Evolutionary conservation across 1,139 yeast genomes (phyloP).

Genomic region (Saccharomyces pastorianus): DNA sequence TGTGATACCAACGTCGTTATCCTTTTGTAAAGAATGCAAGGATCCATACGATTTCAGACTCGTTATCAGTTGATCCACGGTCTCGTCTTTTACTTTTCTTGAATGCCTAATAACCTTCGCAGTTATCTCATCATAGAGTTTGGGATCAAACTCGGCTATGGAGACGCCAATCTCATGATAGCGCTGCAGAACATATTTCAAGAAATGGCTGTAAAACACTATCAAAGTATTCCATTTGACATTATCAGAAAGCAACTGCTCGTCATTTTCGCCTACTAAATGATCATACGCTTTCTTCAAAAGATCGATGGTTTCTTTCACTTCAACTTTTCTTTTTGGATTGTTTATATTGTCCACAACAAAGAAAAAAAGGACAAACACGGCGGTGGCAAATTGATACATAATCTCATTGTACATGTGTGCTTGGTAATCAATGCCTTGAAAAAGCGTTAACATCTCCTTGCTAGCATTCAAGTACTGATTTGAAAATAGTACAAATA

Average conservation of each 20-base stretch:
- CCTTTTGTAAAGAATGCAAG: neutral
- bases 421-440: conserved; percentile 16
- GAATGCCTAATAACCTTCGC: conserved; percentile 9
- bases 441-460: conserved; percentile 14
- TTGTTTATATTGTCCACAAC: conserved; percentile 16
- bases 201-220: conserved; percentile 15
- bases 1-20: neutral
- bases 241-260: conserved; percentile 10
- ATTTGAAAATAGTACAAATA: conserved; percentile 11
- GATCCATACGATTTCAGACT: conserved; percentile 2
- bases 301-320: conserved; percentile 10
- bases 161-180: conserved; percentile 3
- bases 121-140: conserved; percentile 10
- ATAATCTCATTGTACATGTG: conserved; percentile 18
- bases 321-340: conserved; percentile 4
- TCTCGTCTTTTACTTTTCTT: conserved; percentile 10
- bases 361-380: conserved; percentile 14
- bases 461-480: conserved; percentile 12
- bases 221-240: conserved; percentile 18
- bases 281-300: conserved; percentile 13
- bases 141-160: conserved; percentile 1
- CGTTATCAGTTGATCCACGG: conserved; percentile 9
- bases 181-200: conserved; percentile 12
- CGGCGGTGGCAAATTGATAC: conserved; percentile 18
- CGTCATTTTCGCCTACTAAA: conserved; percentile 14